Percentiles rank a stretch among this genome's conserved stretches.
Conservation (phyloP, 331 rosid genomes). For the Rosa hybrid region DNA sequence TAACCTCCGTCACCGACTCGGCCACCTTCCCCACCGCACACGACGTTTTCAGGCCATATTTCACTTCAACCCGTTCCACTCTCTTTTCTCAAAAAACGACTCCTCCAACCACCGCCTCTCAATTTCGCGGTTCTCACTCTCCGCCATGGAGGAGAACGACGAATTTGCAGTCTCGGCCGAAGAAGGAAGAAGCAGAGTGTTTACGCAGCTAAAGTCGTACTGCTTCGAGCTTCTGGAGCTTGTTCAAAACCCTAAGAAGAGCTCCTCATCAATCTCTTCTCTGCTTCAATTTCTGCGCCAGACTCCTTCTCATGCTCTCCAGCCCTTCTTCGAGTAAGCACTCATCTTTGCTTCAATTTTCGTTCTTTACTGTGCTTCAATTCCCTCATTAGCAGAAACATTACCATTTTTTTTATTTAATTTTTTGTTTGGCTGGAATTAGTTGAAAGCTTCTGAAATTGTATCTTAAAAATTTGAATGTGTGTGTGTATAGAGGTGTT, state of each 20-base stretch:
- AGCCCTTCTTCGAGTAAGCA: slow-evolving; percentile 78
- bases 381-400: background rate
- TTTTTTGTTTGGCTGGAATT: background rate
- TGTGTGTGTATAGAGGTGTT: background rate
- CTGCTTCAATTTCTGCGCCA: slow-evolving; percentile 57
- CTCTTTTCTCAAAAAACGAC: background rate
- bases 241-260: slow-evolving; percentile 58
- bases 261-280: slow-evolving; percentile 46
- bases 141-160: slow-evolving; percentile 44
- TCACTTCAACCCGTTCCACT: background rate
- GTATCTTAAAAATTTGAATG: background rate
- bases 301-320: slow-evolving; percentile 52
- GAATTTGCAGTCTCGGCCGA: slow-evolving; percentile 12
- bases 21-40: background rate
- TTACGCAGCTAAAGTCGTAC: slow-evolving; percentile 53
- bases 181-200: slow-evolving; percentile 41
- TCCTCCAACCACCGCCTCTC: background rate
- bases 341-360: background rate
- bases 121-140: slow-evolving; percentile 13
- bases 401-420: background rate
- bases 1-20: background rate
- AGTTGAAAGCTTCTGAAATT: background rate
- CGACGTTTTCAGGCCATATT: background rate
- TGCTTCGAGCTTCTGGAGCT: slow-evolving; percentile 75
- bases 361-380: background rate